A percentile compares a stretch with the other conserved stretches of the same genome.
Conservation (phyloP, 768 basidiomycete species). For the Boletus reticulatus region DNA sequence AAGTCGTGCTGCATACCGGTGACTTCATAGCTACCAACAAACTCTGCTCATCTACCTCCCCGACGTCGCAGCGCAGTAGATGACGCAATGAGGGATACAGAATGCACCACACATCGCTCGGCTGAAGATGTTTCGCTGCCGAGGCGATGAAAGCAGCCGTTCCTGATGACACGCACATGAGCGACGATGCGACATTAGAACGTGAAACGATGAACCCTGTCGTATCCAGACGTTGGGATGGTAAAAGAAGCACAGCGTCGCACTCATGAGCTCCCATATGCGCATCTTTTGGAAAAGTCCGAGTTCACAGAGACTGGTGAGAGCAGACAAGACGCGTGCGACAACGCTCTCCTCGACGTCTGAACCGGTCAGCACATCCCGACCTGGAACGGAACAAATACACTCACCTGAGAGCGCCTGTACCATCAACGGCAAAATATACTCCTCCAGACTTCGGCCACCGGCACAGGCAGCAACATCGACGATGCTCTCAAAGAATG, state of each 20-base stretch:
- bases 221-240: constrained; percentile 97
- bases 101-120: constrained; percentile 96
- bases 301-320: constrained; percentile 87
- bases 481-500: constrained; percentile 95
- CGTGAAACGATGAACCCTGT: constrained; percentile 57
- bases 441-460: constrained; percentile 88
- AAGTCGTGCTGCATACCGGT: constrained; percentile 53
- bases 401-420: constrained; percentile 86
- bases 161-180: constrained; percentile 42
- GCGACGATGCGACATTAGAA: background rate
- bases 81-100: constrained; percentile 89
- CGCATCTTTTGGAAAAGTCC: constrained; percentile 91
- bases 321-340: constrained; percentile 80
- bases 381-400: background rate
- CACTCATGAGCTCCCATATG: constrained; percentile 96
- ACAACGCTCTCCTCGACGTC: constrained; percentile 96
- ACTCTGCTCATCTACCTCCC: constrained; percentile 66
- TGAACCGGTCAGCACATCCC: constrained; percentile 31
- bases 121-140: constrained; percentile 75
- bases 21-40: constrained; percentile 75
- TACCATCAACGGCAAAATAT: constrained; percentile 94
- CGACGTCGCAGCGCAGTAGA: constrained; percentile 81
- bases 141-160: constrained; percentile 87
- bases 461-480: constrained; percentile 95
- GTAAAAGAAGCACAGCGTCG: constrained; percentile 83